phyloP scores from a whole-genome alignment of 1,139 yeast genomes.

The Pichia sp. region DNA sequence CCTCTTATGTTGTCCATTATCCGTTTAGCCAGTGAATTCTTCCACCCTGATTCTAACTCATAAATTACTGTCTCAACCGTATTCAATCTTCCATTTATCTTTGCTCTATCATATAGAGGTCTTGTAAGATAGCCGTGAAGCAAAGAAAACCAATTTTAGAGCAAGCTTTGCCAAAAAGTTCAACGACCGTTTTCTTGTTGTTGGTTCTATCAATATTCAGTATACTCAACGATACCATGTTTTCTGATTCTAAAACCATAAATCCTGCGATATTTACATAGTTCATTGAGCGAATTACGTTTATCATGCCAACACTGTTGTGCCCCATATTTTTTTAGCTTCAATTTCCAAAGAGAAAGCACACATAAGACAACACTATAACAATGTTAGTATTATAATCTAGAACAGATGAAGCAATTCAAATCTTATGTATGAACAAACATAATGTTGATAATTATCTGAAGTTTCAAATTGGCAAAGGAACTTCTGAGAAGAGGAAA shows the following conservation, averaged over 20 bases:
- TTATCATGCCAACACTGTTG: slow-evolving; percentile 1
- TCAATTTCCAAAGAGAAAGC: slow-evolving; percentile 14
- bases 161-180: slow-evolving; percentile 30
- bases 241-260: slow-evolving; percentile 37
- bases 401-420: not conserved
- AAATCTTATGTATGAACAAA: not conserved
- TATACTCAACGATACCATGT: slow-evolving; percentile 34
- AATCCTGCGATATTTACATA: slow-evolving; percentile 17
- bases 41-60: slow-evolving; percentile 21
- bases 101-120: slow-evolving; percentile 32
- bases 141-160: slow-evolving; percentile 32
- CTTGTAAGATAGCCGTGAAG: slow-evolving; percentile 35
- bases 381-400: slow-evolving; percentile 6
- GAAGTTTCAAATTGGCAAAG: not conserved
- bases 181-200: slow-evolving; percentile 25
- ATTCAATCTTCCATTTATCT: slow-evolving; percentile 32
- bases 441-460: slow-evolving; percentile 12
- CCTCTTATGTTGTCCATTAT: slow-evolving; percentile 23
- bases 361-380: slow-evolving; percentile 9
- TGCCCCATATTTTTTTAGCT: slow-evolving; percentile 1
- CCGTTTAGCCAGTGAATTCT: slow-evolving; percentile 17
- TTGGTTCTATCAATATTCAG: slow-evolving; percentile 22
- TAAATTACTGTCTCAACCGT: slow-evolving; percentile 28
- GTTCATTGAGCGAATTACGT: slow-evolving; percentile 12
- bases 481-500: not conserved